Conservation (phyloP, 1,284 basidiomycete species). For the Moesziomyces sp. region DNA sequence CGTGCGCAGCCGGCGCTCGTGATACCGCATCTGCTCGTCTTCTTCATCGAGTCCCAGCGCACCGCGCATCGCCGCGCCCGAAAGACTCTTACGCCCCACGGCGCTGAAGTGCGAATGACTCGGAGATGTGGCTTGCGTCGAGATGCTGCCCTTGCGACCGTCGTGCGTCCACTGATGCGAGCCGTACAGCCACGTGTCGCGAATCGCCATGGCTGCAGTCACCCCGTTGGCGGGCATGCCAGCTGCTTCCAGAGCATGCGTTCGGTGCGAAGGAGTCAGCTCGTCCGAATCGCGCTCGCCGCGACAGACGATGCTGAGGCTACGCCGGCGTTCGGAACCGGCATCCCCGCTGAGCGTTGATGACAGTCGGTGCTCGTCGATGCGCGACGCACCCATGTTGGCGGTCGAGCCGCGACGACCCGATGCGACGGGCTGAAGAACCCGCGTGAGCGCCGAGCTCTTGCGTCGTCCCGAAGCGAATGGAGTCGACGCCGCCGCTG, state of each 20-base stretch:
- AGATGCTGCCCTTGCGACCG: conserved; percentile 22
- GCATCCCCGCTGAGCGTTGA: background rate
- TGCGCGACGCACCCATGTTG: background rate
- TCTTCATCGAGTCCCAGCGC: conserved; percentile 21
- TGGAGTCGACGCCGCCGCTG: background rate
- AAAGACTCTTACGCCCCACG: conserved; percentile 9
- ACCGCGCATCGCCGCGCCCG: background rate
- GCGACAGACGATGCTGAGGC: conserved; percentile 29
- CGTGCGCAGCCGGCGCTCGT: background rate
- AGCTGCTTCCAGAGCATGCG: background rate
- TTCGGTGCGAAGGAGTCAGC: background rate
- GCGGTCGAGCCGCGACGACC: background rate
- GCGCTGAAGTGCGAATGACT: background rate
- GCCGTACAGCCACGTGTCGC: conserved; percentile 30
- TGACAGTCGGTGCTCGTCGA: conserved; percentile 9
- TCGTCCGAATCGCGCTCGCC: conserved; percentile 21
- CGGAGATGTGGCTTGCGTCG: conserved; percentile 11
- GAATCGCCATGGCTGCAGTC: conserved; percentile 38
- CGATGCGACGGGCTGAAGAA: conserved; percentile 7
- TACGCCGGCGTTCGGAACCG: conserved; percentile 2
- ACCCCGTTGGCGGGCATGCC: background rate
- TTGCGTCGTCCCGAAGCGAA: conserved; percentile 11
- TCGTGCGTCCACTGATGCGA: conserved; percentile 21
- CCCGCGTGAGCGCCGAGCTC: conserved; percentile 8
- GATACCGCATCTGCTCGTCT: conserved; percentile 5